These are phyloP conservation scores for Tylopilus intermedius DNA, from an alignment of 768 basidiomycete species.

Conservation along the genomic window DNA sequence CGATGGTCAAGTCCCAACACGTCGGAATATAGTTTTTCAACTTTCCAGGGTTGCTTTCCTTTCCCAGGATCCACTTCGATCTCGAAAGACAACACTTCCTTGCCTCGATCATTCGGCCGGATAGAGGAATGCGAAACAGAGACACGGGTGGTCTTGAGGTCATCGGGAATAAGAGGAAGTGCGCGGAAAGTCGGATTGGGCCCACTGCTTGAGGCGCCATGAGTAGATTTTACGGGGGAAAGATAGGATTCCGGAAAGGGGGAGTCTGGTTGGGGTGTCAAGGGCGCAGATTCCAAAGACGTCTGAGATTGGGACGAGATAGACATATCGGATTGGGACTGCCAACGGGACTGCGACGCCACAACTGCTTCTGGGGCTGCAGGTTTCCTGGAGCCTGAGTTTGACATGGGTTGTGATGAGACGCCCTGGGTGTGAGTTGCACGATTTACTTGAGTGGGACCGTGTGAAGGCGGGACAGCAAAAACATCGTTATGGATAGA, in stretches of 20 bases:
- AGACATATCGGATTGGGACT: slow-evolving; percentile 19
- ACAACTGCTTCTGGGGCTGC: slow-evolving; percentile 11
- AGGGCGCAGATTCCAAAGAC: slow-evolving; percentile 17
- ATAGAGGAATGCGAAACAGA: slow-evolving; percentile 78
- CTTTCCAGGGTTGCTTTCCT: slow-evolving; percentile 69
- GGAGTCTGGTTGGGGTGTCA: slow-evolving; percentile 23
- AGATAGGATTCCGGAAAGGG: slow-evolving; percentile 30
- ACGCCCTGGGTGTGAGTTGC: slow-evolving; percentile 7
- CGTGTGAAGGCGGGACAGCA: slow-evolving; percentile 41
- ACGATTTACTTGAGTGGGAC: slow-evolving; percentile 7
- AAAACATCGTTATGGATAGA: slow-evolving; percentile 47
- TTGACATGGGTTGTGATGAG: slow-evolving; percentile 10
- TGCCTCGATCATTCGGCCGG: slow-evolving; percentile 82
- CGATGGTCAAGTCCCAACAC: slow-evolving; percentile 83
- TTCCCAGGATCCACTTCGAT: slow-evolving; percentile 68
- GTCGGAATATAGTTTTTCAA: slow-evolving; percentile 94
- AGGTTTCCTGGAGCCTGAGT: slow-evolving; percentile 17
- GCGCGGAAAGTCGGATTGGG: slow-evolving; percentile 56
- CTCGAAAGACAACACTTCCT: slow-evolving; percentile 88
- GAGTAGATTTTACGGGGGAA: slow-evolving; percentile 19
- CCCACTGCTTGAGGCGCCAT: slow-evolving; percentile 20
- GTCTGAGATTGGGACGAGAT: slow-evolving; percentile 21
- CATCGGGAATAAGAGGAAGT: slow-evolving; percentile 61
- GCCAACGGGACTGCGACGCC: slow-evolving; percentile 23
- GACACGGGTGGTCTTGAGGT: slow-evolving; percentile 70